These are phyloP conservation scores for Laguncularia racemosa DNA, from an alignment of 345 rosid species.

Conservation along the genomic window DNA sequence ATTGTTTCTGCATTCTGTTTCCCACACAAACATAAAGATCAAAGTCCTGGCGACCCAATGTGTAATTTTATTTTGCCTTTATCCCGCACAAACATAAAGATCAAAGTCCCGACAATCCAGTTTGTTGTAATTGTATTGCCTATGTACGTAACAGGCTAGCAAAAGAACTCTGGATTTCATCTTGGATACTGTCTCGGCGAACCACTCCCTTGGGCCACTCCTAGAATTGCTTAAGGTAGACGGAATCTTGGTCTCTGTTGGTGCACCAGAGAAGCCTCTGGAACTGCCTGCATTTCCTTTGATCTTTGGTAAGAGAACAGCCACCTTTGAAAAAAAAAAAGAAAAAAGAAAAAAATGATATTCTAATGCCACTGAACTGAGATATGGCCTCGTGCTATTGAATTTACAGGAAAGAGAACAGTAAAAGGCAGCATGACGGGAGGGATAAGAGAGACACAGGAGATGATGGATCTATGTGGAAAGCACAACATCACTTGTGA, in stretches of 20 bases:
- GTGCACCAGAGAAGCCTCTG: conserved; percentile 41
- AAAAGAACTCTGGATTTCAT: conserved; percentile 41
- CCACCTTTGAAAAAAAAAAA: not conserved
- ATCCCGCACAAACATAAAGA: too few relatives aligned
- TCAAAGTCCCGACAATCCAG: not conserved
- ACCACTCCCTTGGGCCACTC: conserved; percentile 39
- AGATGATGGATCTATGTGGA: conserved; percentile 51
- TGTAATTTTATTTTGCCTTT: too few relatives aligned
- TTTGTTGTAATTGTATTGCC: not conserved
- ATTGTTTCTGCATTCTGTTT: too few relatives aligned
- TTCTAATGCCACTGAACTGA: not conserved
- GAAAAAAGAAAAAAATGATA: not conserved
- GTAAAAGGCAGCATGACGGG: conserved; percentile 55
- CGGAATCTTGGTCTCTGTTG: conserved; percentile 36
- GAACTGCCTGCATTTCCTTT: conserved; percentile 51
- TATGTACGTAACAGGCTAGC: conserved; percentile 21
- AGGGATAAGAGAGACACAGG: conserved; percentile 45
- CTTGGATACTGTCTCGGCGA: conserved; percentile 49
- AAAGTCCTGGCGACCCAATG: not conserved
- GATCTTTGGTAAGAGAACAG: conserved; percentile 34
- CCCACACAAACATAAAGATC: not conserved
- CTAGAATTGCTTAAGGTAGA: conserved; percentile 45
- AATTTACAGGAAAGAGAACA: conserved; percentile 34
- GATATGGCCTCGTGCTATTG: not conserved
- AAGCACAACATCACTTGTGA: conserved; percentile 42